Percentiles rank a stretch among this genome's conserved stretches.
These are phyloP conservation scores for Dipodascopsis tothii DNA, from an alignment of 805 yeast species.

Conservation along the genomic window DNA sequence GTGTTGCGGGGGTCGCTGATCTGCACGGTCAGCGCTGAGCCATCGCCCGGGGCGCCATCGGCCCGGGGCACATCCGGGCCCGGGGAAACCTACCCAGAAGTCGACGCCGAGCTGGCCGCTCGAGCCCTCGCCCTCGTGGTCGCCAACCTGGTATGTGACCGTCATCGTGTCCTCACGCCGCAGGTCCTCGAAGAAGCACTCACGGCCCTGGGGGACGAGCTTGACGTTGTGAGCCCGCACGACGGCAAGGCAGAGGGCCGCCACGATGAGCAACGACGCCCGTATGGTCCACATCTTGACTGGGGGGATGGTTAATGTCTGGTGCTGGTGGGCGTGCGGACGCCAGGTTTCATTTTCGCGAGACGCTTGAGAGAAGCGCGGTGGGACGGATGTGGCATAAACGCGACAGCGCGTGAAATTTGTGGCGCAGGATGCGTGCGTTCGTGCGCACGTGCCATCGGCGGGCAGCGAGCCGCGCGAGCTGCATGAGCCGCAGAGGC, in stretches of 20 bases:
- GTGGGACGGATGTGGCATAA: too few species aligned
- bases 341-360: too few species aligned
- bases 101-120: conserved; percentile 22
- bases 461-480: too few species aligned
- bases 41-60: not conserved
- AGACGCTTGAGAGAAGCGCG: too few species aligned
- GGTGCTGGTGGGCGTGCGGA: too few species aligned
- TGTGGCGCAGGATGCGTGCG: too few species aligned
- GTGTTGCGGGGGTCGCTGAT: conserved; percentile 44
- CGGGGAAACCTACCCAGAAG: conserved; percentile 24
- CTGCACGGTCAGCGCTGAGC: conserved; percentile 26
- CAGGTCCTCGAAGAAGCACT: conserved; percentile 77
- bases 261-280: not conserved
- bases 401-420: too few species aligned
- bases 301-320: too few species aligned
- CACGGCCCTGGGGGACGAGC: conserved; percentile 22
- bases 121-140: conserved; percentile 46
- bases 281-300: not conserved
- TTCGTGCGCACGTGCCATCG: too few species aligned
- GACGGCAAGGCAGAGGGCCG: not conserved
- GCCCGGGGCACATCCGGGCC: too few species aligned
- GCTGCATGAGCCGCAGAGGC: too few species aligned
- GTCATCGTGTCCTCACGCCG: conserved; percentile 79
- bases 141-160: conserved; percentile 87
- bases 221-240: conserved; percentile 23